phyloP scores from a whole-genome alignment of 164 flowering plant genomes.

The Annona cherimola region DNA sequence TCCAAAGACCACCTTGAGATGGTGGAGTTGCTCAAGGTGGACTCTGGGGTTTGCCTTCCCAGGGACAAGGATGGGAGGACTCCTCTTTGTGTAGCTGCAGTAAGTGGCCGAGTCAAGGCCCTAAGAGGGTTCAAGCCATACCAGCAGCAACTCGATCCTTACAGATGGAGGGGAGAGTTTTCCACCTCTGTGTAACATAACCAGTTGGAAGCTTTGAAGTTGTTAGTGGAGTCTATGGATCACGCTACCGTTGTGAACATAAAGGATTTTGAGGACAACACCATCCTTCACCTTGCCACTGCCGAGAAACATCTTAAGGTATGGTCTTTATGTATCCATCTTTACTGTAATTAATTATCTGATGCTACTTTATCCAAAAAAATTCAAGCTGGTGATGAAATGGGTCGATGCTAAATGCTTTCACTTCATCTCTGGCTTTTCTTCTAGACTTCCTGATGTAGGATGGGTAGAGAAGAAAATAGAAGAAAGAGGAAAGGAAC shows the following conservation, averaged over 20 bases:
- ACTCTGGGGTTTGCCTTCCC: background rate
- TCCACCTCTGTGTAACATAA: background rate
- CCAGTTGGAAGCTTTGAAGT: background rate
- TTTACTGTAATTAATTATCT: too few relatives aligned
- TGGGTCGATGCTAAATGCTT: too few relatives aligned
- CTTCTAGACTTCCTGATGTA: too few relatives aligned
- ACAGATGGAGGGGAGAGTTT: background rate
- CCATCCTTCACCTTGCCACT: background rate
- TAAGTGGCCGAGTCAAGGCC: background rate
- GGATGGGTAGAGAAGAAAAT: too few relatives aligned
- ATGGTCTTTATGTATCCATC: background rate
- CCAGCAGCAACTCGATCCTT: background rate
- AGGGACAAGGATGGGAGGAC: background rate
- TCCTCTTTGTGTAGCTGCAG: background rate
- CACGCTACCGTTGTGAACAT: background rate
- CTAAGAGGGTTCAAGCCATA: background rate
- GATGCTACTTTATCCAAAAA: too few relatives aligned
- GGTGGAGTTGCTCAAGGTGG: background rate
- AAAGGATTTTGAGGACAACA: background rate
- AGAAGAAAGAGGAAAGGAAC: too few relatives aligned
- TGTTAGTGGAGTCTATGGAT: background rate
- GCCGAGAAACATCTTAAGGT: background rate
- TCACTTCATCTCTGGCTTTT: too few relatives aligned
- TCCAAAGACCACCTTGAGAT: background rate
- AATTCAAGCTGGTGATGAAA: too few relatives aligned